Evolutionary conservation across 305 asterid species (phyloP).

Genomic region (Fraxinus sp.): DNA sequence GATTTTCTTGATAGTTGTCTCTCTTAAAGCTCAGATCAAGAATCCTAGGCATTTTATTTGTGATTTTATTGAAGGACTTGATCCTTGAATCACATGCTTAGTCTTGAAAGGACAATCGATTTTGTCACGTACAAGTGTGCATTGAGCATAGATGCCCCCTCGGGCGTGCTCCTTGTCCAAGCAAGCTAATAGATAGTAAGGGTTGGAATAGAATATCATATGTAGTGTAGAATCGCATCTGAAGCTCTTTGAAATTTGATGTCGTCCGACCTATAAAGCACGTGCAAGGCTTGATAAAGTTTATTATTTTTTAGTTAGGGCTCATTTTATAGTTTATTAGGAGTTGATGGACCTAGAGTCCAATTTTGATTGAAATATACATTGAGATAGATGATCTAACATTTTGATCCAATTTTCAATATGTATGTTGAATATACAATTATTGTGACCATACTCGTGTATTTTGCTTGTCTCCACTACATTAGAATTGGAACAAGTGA

Average conservation of each 20-base stretch:
- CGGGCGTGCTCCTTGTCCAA: background rate
- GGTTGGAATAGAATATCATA: too few species aligned
- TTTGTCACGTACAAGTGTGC: background rate
- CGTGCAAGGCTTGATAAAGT: background rate
- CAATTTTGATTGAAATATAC: too few species aligned
- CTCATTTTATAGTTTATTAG: background rate
- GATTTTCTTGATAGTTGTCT: background rate
- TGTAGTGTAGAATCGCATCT: too few species aligned
- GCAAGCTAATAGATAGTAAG: background rate
- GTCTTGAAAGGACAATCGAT: background rate
- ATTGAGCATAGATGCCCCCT: background rate
- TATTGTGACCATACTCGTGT: background rate
- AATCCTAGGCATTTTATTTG: background rate
- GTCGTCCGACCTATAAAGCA: background rate
- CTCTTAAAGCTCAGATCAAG: background rate
- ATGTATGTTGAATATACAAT: background rate
- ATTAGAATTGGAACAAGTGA: too few species aligned
- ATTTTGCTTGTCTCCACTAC: too few species aligned
- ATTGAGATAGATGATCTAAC: background rate
- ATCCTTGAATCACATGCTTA: background rate
- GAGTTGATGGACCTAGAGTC: background rate
- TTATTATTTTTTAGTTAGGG: too few species aligned
- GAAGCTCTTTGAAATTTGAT: background rate
- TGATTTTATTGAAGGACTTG: background rate
- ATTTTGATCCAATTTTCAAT: background rate